These are phyloP conservation scores for Coniella vitis DNA, from an alignment of 2,329 filamentous ascomycete genomes.

Conservation along the genomic window DNA sequence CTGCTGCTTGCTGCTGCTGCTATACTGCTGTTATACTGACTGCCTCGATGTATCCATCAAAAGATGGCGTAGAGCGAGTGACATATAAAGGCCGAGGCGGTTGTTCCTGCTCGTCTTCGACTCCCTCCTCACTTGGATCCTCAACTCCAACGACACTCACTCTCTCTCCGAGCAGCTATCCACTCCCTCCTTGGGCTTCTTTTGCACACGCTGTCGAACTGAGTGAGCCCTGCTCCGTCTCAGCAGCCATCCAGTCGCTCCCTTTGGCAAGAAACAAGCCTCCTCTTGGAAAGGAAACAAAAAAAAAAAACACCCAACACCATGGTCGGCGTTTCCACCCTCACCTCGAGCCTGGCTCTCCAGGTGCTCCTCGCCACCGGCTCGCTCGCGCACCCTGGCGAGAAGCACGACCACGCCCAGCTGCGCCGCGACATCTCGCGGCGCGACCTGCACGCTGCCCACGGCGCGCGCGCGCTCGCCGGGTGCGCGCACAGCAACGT, in stretches of 20 bases:
- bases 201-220: background rate
- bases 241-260: background rate
- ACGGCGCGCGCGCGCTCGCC: slow-evolving; percentile 31
- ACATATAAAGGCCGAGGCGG: too few species aligned
- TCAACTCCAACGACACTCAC: background rate
- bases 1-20: too few species aligned
- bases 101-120: too few species aligned
- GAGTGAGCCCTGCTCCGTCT: background rate
- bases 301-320: background rate
- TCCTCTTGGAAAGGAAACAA: background rate
- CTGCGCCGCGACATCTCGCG: slow-evolving; percentile 29
- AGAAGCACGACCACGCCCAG: slow-evolving; percentile 23
- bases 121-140: too few species aligned
- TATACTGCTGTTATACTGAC: too few species aligned
- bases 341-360: slow-evolving; percentile 5
- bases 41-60: too few species aligned
- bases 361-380: slow-evolving; percentile 19
- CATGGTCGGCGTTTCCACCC: slow-evolving; percentile 13
- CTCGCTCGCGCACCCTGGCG: slow-evolving; percentile 26
- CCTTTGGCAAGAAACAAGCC: background rate
- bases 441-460: slow-evolving; percentile 25
- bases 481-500: slow-evolving; percentile 32
- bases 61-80: too few species aligned
- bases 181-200: too few species aligned
- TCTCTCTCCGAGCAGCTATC: background rate